A percentile compares a stretch with the other conserved stretches of the same genome.
These are phyloP conservation scores for Cryphonectria naterciae DNA, from an alignment of 2,329 filamentous ascomycete genomes.

Conservation along the genomic window DNA sequence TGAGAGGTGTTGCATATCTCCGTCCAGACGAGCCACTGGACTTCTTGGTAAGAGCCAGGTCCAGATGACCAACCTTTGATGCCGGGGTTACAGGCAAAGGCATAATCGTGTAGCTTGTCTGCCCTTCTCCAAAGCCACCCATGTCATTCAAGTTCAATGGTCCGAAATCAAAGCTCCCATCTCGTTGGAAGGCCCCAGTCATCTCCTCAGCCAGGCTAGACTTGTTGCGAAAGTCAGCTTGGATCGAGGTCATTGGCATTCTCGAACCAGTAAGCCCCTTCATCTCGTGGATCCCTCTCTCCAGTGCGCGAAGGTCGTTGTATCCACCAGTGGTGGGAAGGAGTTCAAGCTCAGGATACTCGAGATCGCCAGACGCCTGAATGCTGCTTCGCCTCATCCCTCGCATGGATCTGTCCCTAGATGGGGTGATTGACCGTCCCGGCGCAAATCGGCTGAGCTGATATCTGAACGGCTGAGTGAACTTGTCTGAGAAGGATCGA, in stretches of 20 bases:
- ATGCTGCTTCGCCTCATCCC: constrained; percentile 27
- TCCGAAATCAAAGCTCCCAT: constrained; percentile 10
- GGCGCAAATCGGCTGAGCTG: constrained; percentile 36
- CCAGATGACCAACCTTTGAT: constrained; percentile 6
- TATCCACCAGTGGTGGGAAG: constrained; percentile 30
- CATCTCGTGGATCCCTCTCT: constrained; percentile 32
- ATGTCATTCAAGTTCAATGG: constrained; percentile 1
- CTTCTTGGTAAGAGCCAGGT: constrained; percentile 9
- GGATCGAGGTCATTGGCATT: neutral
- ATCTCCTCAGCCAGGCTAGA: constrained; percentile 17
- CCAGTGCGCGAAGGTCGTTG: constrained; percentile 31
- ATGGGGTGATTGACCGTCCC: constrained; percentile 21
- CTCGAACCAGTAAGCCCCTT: constrained; percentile 22
- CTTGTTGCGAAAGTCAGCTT: neutral
- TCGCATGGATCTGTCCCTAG: constrained; percentile 20
- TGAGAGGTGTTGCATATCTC: constrained; percentile 25
- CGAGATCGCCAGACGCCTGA: constrained; percentile 26
- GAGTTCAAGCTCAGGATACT: constrained; percentile 34
- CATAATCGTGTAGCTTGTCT: constrained; percentile 3
- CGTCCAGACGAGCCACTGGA: constrained; percentile 19
- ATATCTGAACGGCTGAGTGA: constrained; percentile 38
- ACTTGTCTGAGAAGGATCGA: constrained; percentile 37
- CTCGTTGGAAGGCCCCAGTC: constrained; percentile 12
- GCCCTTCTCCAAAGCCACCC: constrained; percentile 10
- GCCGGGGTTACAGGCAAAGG: constrained; percentile 14